Conservation (phyloP, 345 rosid species). For the Theobroma cacao region DNA sequence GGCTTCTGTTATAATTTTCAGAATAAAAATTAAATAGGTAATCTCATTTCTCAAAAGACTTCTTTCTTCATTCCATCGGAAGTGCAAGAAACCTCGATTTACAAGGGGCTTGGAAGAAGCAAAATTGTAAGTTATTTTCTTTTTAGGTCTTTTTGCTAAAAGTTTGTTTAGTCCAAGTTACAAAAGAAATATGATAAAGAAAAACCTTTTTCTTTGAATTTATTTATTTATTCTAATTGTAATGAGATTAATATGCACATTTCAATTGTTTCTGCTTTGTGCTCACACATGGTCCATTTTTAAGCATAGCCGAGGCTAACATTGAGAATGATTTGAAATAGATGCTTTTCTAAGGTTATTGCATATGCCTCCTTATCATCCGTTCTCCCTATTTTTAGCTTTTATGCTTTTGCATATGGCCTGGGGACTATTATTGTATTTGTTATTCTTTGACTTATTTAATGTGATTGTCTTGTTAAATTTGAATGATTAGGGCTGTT, state of each 20-base stretch:
- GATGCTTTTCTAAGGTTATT: background rate
- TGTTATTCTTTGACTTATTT: background rate
- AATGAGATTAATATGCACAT: background rate
- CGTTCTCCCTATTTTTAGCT: background rate
- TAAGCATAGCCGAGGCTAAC: background rate
- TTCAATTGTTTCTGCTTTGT: background rate
- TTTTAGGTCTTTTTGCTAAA: background rate
- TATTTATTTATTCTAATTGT: background rate
- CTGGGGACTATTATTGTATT: background rate
- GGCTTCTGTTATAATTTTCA: constrained; percentile 37
- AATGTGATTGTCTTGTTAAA: background rate
- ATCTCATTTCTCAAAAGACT: constrained; percentile 90
- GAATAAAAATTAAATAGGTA: constrained; percentile 79
- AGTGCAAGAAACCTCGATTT: constrained; percentile 89
- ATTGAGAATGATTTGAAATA: background rate
- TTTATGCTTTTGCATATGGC: background rate
- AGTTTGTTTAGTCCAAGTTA: background rate
- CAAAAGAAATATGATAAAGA: background rate
- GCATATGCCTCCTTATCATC: background rate
- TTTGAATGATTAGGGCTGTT: background rate
- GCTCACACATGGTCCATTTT: background rate
- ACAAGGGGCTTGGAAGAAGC: constrained; percentile 82
- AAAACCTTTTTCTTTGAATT: background rate
- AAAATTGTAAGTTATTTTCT: constrained; percentile 52
- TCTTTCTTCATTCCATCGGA: constrained; percentile 72